phyloP scores from a whole-genome alignment of 345 rosid genomes.

The Arabidopsis arenosa region DNA sequence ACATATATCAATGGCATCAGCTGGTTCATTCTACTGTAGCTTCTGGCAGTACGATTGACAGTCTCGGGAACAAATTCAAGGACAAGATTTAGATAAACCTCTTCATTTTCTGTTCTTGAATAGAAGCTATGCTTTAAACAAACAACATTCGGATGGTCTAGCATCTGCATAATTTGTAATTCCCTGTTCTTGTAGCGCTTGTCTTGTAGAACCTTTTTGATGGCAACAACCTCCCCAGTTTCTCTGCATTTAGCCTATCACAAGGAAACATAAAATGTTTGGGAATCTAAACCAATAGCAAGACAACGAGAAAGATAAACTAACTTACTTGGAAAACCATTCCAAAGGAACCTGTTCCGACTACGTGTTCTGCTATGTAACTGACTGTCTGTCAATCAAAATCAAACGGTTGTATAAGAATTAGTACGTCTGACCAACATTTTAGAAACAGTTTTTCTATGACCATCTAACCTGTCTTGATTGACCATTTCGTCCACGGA shows the following conservation, averaged over 20 bases:
- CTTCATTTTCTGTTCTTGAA: constrained; percentile 81
- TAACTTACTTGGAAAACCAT: constrained; percentile 77
- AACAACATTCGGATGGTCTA: constrained; percentile 87
- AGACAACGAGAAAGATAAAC: neutral
- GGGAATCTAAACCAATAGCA: neutral
- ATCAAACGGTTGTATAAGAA: constrained; percentile 28
- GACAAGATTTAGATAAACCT: constrained; percentile 79
- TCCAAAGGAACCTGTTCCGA: constrained; percentile 88
- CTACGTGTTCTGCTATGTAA: constrained; percentile 81
- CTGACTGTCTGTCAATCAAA: constrained; percentile 61
- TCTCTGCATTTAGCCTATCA: constrained; percentile 88
- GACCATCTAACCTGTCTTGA: constrained; percentile 73
- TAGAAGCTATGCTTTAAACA: constrained; percentile 76
- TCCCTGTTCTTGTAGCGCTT: constrained; percentile 90
- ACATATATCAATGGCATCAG: constrained; percentile 85
- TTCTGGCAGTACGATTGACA: constrained; percentile 69
- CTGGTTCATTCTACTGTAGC: constrained; percentile 71
- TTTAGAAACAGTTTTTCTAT: constrained; percentile 18
- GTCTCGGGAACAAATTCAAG: constrained; percentile 89
- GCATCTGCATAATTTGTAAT: constrained; percentile 83
- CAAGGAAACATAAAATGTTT: constrained; percentile 27
- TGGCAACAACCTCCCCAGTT: constrained; percentile 85
- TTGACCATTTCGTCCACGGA: constrained; percentile 93
- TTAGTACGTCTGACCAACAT: neutral
- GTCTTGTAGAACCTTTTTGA: constrained; percentile 87